Conservation (phyloP, 208 protist genomes). For the Acanthamoeba castellanii region DNA sequence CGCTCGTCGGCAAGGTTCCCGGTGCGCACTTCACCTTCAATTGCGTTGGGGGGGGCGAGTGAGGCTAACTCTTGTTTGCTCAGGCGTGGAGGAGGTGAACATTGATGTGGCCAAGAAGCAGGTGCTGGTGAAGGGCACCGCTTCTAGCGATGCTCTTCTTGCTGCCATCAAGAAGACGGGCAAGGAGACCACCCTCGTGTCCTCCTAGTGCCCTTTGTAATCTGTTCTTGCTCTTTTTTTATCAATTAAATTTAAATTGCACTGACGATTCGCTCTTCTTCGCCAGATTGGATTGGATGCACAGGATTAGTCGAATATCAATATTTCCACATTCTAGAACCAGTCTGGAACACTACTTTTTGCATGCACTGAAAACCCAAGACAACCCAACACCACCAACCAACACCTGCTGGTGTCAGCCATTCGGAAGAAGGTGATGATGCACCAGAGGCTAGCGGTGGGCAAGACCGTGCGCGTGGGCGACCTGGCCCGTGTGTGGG, state of each 20-base stretch:
- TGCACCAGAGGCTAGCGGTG: background rate
- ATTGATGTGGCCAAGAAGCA: conserved; percentile 66
- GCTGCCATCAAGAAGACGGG: conserved; percentile 71
- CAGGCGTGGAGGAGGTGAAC: conserved; percentile 63
- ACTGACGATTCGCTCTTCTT: no score
- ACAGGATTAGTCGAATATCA: no score
- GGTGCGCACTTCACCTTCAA: background rate
- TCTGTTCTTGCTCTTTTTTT: no score
- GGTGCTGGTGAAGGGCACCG: conserved; percentile 65
- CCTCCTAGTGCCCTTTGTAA: background rate
- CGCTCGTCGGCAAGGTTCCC: conserved; percentile 6
- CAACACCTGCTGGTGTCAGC: background rate
- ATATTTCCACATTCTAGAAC: no score
- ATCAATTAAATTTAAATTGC: no score
- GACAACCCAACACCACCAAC: background rate
- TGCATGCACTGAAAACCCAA: background rate
- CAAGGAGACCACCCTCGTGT: conserved; percentile 55
- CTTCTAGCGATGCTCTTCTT: conserved; percentile 42
- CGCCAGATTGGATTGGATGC: no score
- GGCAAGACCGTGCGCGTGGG: background rate
- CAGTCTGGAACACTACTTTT: background rate
- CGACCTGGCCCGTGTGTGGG: conserved; percentile 24
- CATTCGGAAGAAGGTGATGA: background rate
- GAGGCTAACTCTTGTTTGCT: no score
- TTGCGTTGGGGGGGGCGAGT: background rate